Evolutionary conservation across 176 grass and related monocot species (phyloP).

Genomic region (Leersia perrieri): DNA sequence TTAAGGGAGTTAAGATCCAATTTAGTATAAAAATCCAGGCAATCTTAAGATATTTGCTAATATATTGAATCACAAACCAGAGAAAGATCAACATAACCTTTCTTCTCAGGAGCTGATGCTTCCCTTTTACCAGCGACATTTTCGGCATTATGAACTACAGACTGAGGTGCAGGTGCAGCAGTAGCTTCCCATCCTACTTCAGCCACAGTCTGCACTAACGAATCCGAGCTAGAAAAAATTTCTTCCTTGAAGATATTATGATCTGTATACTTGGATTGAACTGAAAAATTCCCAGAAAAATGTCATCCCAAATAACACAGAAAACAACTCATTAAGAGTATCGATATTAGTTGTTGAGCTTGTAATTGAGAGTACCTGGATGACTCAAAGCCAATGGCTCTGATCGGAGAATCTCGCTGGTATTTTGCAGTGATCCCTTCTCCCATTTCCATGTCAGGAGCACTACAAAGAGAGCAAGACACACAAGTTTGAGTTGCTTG

Average conservation of each 20-base stretch:
- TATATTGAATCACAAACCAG: background rate
- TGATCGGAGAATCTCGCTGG: slow-evolving; percentile 18
- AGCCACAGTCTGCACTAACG: background rate
- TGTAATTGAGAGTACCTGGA: slow-evolving; percentile 38
- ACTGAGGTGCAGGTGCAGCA: slow-evolving; percentile 17
- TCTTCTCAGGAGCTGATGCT: slow-evolving; percentile 15
- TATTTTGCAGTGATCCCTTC: slow-evolving; percentile 35
- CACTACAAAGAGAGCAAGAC: slow-evolving; percentile 30
- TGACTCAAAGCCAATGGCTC: slow-evolving; percentile 38
- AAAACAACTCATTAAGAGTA: background rate
- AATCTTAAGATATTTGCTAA: background rate
- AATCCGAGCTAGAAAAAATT: slow-evolving; percentile 25
- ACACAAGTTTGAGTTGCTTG: slow-evolving; percentile 47
- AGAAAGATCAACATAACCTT: slow-evolving; percentile 9
- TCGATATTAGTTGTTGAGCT: background rate
- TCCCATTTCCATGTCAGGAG: slow-evolving; percentile 68
- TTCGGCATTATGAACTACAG: background rate
- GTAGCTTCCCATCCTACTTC: slow-evolving; percentile 18
- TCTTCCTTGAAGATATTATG: slow-evolving; percentile 32
- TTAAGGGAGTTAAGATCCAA: background rate
- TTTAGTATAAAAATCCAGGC: background rate
- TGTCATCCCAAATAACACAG: background rate
- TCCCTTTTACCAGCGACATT: background rate
- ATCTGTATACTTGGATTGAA: slow-evolving; percentile 10
- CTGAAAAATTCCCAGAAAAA: background rate